Base-by-base conservation (phyloP, 768 basidiomycete genomes). In the Cystofilobasidium bisporidii region DNA sequence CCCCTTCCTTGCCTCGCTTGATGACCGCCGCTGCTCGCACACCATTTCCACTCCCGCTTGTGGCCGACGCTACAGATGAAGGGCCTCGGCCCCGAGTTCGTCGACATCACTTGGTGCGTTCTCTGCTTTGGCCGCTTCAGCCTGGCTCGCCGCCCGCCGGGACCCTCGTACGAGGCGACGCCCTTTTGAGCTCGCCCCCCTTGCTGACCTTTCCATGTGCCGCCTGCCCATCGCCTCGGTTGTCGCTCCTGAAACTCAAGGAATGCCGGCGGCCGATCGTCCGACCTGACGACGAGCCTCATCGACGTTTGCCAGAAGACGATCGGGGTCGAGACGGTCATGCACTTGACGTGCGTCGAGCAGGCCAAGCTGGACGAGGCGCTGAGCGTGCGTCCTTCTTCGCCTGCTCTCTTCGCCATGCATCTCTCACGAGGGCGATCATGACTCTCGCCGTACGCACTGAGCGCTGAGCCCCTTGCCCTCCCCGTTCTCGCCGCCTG, bases 271-370 rank as follows among this genome's bases (percentile, higher is more conserved):
- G 93, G 93, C 63, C 84, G 92, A 69, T 94, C 92, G 41, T 94
- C 92, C 50, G 93, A 96, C 74, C 79, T 97, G 66, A 94, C 93
- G 15, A 86, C 89, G 6, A 89, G 92, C 73, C 85, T 97, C 81
- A 90, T 96, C 70, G 91, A 91, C 79, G 90, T 88, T 48, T 94
- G 92, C 75, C 92, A 97, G 78, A 82, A 88, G 57, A 78, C 89
- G 45, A 89, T 98, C 77, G 96, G 93, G 0, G 82, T 98, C 28
- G 92, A 98, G 79, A 94, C 92, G 33, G 97, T 92, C 79, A 91
- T 99, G 91, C 96, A 99, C 78, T 78, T 99, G 72, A 98, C 94
- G 55, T 98, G 96, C 76, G 77, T 99, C 91, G 91, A 91, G n/a
- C 82, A 82, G 74, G 87, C 89, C 76, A 97, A 98, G 76, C 87